Percentiles rank a stretch among this genome's conserved stretches.
Evolutionary conservation across 371 early-diverging fungal genomes (phyloP).

Genomic region (Saksenaea vasiformis): DNA sequence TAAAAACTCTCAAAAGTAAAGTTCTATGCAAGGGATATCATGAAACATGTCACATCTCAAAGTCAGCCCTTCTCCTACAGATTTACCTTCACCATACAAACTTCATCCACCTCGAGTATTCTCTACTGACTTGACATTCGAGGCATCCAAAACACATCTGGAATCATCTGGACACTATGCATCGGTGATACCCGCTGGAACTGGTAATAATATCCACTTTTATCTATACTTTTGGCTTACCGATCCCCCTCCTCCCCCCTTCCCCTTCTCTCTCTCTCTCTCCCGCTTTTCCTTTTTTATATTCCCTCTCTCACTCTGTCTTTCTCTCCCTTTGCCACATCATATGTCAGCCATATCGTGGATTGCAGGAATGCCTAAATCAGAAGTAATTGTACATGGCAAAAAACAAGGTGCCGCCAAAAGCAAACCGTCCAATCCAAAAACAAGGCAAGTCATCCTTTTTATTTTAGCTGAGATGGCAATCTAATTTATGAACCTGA

Average conservation of each 20-base stretch:
- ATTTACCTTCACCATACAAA: constrained; percentile 24
- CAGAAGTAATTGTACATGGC: constrained; percentile 65
- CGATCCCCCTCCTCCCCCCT: background rate
- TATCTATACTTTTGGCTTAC: background rate
- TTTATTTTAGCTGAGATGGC: constrained; percentile 1
- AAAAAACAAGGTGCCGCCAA: constrained; percentile 56
- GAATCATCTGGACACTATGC: constrained; percentile 24
- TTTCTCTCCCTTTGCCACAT: background rate
- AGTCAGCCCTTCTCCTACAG: constrained; percentile 10
- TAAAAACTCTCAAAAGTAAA: constrained; percentile 28
- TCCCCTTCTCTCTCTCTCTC: too few relatives aligned
- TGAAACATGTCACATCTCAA: background rate
- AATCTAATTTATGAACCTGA: background rate
- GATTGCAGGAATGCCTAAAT: constrained; percentile 43
- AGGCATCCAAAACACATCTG: constrained; percentile 47
- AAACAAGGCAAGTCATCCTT: constrained; percentile 34
- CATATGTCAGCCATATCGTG: constrained; percentile 51
- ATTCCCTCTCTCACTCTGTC: background rate
- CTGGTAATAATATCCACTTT: constrained; percentile 19
- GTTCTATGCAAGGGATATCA: background rate
- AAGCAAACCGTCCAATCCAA: constrained; percentile 42
- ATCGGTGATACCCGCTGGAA: constrained; percentile 41
- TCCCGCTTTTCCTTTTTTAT: background rate
- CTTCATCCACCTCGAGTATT: constrained; percentile 31
- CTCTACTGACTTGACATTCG: constrained; percentile 41